Conservation (phyloP, 306 rosid genomes). For the Lathyrus oleraceus region DNA sequence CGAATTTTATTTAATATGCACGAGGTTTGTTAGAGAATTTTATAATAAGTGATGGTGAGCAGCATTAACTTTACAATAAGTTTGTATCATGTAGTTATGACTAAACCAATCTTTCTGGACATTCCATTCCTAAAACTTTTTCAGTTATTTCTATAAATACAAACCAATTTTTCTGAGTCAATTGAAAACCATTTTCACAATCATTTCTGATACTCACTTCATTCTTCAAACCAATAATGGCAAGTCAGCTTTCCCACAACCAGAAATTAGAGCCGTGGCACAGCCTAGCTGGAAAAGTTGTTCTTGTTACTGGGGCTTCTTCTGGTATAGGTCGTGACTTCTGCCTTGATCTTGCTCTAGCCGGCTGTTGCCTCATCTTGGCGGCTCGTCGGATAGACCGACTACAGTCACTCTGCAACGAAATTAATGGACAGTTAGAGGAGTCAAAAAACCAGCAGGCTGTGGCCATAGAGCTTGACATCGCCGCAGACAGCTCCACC, state of each 20-base stretch:
- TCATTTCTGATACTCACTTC: not conserved
- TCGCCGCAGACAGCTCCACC: not conserved
- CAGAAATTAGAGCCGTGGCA: slow-evolving; percentile 10
- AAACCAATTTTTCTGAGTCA: too few species aligned
- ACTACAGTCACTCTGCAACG: not conserved
- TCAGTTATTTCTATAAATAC: not conserved
- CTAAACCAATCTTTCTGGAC: too few species aligned
- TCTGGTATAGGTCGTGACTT: not conserved
- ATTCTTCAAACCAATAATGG: not conserved
- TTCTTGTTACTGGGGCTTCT: not conserved
- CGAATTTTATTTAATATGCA: too few species aligned
- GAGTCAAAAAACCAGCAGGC: not conserved
- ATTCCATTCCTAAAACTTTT: too few species aligned
- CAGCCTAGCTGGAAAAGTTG: not conserved
- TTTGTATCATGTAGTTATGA: too few species aligned
- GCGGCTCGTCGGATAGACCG: slow-evolving; percentile 1
- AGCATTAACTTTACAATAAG: too few species aligned
- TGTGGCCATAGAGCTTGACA: not conserved
- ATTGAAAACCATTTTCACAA: too few species aligned
- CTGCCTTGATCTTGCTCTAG: not conserved
- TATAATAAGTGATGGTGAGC: too few species aligned
- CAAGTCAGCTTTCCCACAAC: too few species aligned
- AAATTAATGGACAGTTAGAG: not conserved
- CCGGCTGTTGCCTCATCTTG: not conserved
- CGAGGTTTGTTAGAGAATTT: too few species aligned